phyloP scores from a whole-genome alignment of 805 yeast species.

The Starmerella khaoyaiensis region DNA sequence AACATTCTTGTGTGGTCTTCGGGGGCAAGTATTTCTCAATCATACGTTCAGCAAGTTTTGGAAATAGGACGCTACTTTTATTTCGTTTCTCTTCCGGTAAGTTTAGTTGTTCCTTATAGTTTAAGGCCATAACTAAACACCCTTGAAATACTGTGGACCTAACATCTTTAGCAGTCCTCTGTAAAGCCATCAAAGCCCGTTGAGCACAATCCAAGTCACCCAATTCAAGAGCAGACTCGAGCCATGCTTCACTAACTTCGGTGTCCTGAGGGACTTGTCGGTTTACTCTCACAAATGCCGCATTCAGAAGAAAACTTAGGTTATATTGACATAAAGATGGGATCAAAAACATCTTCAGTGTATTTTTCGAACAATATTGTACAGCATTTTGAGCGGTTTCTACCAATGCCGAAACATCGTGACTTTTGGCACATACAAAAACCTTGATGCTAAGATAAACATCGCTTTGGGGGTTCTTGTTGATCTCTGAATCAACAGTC shows the following conservation, averaged over 20 bases:
- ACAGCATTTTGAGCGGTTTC: conserved; percentile 16
- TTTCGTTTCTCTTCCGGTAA: conserved; percentile 18
- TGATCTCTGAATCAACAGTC: conserved; percentile 36
- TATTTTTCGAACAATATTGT: conserved; percentile 8
- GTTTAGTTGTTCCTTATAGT: conserved; percentile 18
- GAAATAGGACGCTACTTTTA: conserved; percentile 41
- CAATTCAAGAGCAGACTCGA: conserved; percentile 13
- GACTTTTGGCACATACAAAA: conserved; percentile 6
- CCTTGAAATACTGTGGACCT: conserved; percentile 20
- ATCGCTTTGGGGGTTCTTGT: conserved; percentile 44
- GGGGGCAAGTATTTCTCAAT: conserved; percentile 42
- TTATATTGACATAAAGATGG: conserved; percentile 20
- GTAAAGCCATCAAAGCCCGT: conserved; percentile 21
- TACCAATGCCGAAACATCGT: conserved; percentile 9
- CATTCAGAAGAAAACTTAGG: conserved; percentile 25
- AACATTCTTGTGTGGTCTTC: conserved; percentile 51
- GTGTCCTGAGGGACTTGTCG: conserved; percentile 16
- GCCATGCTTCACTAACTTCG: conserved; percentile 20
- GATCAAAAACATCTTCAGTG: conserved; percentile 23
- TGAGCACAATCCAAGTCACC: conserved; percentile 18
- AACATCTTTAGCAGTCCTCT: conserved; percentile 17
- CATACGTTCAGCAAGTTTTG: conserved; percentile 47
- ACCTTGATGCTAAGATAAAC: conserved; percentile 30
- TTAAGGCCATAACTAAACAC: conserved; percentile 36
- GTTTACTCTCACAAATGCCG: conserved; percentile 20